phyloP scores from a whole-genome alignment of 345 rosid genomes.

The Clausena lansium region DNA sequence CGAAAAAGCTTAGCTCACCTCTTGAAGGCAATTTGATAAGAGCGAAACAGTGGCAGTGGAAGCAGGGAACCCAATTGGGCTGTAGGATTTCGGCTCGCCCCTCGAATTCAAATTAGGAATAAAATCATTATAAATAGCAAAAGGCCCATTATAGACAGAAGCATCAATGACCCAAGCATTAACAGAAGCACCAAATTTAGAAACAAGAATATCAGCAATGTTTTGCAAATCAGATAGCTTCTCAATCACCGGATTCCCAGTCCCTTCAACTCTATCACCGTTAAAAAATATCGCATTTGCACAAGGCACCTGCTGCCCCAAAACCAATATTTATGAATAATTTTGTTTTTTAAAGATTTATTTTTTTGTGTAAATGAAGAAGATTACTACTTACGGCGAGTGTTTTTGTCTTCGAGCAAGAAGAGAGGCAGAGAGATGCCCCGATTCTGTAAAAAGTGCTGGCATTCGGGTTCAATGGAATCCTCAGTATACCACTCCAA shows the following conservation, averaged over 20 bases:
- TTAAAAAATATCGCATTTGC: conserved; percentile 71
- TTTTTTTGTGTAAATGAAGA: conserved; percentile 1
- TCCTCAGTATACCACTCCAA: conserved; percentile 63
- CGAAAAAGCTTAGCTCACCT: conserved; percentile 32
- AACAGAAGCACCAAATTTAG: conserved; percentile 60
- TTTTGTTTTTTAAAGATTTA: too few relatives aligned
- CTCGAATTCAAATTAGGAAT: conserved; percentile 51
- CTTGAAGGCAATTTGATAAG: conserved; percentile 50
- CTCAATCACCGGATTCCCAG: conserved; percentile 65
- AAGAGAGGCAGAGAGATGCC: conserved; percentile 64
- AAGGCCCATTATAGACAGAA: conserved; percentile 63
- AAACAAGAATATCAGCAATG: conserved; percentile 65
- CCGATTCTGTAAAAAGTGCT: conserved; percentile 50
- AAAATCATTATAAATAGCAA: conserved; percentile 72
- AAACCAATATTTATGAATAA: neutral
- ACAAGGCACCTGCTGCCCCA: conserved; percentile 45
- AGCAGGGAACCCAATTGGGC: conserved; percentile 59
- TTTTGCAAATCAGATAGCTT: conserved; percentile 60
- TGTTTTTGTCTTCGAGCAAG: conserved; percentile 24
- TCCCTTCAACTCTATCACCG: conserved; percentile 71
- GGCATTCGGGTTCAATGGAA: conserved; percentile 36
- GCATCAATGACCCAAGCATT: conserved; percentile 83
- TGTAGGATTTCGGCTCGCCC: conserved; percentile 69
- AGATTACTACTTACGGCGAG: conserved; percentile 31
- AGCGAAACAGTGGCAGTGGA: conserved; percentile 60